Conservation (phyloP, 805 yeast species). For the Scheffersomyces amazonensis region DNA sequence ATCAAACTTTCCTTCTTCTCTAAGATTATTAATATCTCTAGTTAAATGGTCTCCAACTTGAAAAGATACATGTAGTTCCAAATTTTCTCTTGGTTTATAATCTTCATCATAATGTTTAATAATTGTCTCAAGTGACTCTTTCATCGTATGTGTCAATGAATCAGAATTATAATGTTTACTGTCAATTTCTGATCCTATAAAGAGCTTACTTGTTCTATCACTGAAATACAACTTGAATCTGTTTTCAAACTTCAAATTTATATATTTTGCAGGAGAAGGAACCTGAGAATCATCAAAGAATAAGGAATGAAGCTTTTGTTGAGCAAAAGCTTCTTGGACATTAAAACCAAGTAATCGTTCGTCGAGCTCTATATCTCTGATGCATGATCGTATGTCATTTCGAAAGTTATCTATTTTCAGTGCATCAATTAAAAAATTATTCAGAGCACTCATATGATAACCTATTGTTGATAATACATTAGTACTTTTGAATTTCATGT, state of each 20-base stretch:
- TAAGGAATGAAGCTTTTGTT: neutral
- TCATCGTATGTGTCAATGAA: neutral
- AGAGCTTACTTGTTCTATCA: neutral
- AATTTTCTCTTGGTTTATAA: neutral
- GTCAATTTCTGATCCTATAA: neutral
- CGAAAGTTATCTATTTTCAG: neutral
- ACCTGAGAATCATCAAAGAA: neutral
- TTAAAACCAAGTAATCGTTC: neutral
- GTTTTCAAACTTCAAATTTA: neutral
- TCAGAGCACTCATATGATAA: neutral
- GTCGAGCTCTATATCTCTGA: neutral
- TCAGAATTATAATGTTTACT: neutral
- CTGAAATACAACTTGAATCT: neutral
- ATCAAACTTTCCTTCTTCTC: neutral
- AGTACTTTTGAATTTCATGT: neutral
- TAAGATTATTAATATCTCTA: neutral
- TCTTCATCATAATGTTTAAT: conserved; percentile 1
- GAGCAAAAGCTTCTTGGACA: neutral
- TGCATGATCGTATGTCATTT: neutral
- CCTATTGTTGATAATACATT: neutral
- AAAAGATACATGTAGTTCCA: neutral
- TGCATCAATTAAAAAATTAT: neutral
- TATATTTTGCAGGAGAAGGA: neutral
- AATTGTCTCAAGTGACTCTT: neutral
- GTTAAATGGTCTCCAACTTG: neutral